A percentile compares a stretch with the other conserved stretches of the same genome.
phyloP scores from a whole-genome alignment of 78 protist genomes.

The Cavenderia fasciculata region DNA sequence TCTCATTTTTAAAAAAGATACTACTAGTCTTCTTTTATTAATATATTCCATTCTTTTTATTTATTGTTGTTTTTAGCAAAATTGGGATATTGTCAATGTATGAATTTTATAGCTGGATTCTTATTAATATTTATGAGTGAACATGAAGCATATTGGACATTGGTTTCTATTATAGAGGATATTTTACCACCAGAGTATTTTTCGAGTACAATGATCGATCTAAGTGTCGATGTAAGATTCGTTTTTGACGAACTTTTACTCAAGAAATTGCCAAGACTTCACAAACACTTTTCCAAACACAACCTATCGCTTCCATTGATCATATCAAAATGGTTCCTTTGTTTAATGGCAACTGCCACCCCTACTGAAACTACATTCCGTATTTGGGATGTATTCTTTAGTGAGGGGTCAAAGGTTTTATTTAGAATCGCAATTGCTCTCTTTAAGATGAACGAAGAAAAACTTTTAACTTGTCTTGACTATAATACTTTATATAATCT shows the following conservation, averaged over 20 bases:
- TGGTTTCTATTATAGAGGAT: slow-evolving; percentile 84
- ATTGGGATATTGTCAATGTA: slow-evolving; percentile 94
- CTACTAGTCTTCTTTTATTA: not conserved
- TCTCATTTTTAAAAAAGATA: not conserved
- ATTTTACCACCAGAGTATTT: slow-evolving; percentile 81
- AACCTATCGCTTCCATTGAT: slow-evolving; percentile 57
- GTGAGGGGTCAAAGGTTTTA: slow-evolving; percentile 82
- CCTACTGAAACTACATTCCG: slow-evolving; percentile 83
- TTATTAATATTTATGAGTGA: slow-evolving; percentile 89
- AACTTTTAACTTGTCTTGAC: slow-evolving; percentile 56
- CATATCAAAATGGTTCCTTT: slow-evolving; percentile 83
- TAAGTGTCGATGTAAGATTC: slow-evolving; percentile 77
- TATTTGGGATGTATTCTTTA: slow-evolving; percentile 86
- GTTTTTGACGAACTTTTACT: slow-evolving; percentile 73
- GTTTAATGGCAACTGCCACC: slow-evolving; percentile 74
- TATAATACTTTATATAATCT: slow-evolving; percentile 58
- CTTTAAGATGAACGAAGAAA: slow-evolving; percentile 70
- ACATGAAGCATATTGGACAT: slow-evolving; percentile 90
- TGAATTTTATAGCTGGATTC: slow-evolving; percentile 89
- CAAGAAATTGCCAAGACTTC: slow-evolving; percentile 50
- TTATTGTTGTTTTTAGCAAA: not conserved
- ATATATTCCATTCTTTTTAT: not conserved
- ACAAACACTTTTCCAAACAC: slow-evolving; percentile 8
- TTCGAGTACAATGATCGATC: slow-evolving; percentile 73
- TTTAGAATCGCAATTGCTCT: slow-evolving; percentile 80